Evolutionary conservation across 164 flowering plant species (phyloP), one percentile per base, ranked within the genome.

Genomic region (Magnolia sinica): DNA sequence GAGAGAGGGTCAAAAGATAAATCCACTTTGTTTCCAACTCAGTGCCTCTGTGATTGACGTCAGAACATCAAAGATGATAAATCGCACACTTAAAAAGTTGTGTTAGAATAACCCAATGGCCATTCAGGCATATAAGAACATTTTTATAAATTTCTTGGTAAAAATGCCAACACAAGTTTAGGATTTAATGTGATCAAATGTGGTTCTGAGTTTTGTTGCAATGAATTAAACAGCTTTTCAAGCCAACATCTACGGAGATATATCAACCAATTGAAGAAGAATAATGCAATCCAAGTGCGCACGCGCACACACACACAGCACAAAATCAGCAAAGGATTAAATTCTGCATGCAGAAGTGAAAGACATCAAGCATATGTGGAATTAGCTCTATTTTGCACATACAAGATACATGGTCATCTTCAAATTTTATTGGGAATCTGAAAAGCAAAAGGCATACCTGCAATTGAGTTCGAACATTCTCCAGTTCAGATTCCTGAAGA

Each of bases 381-480:
- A 51, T 51, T 29, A 50, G 19, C 45, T 37, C 45, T 37, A 37
- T 37, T 3, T 37, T 37, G 45, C 45, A 37, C 45, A 37, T 37
- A 37, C 45, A 37, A 37, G 45, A 37, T 37, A 37, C 45, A 51
- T 20, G 27, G 18, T 8, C 49, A 45, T 27, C 6, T 27, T 24
- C 4, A 18, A 18, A 70, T 50, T 49, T 16, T 52, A 18, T 14
- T 55, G 20, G 22, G 9, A 24, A 18, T 6, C 20, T 23, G 64
- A 27, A 18, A 37, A 18, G 37, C 19, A 14, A 64, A 14, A 68
- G 16, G 76, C 76, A 66, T 64, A 96, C 99, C 99, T 93, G 98
- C 83, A 92, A 88, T 82, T 94, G 99, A 20, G 97, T 94, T 66
- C 95, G 94, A 73, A 96, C 80, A 81, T 86, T 91, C 88, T 96